Conservation (phyloP, 768 basidiomycete species). For the Mycena vulgaris region DNA sequence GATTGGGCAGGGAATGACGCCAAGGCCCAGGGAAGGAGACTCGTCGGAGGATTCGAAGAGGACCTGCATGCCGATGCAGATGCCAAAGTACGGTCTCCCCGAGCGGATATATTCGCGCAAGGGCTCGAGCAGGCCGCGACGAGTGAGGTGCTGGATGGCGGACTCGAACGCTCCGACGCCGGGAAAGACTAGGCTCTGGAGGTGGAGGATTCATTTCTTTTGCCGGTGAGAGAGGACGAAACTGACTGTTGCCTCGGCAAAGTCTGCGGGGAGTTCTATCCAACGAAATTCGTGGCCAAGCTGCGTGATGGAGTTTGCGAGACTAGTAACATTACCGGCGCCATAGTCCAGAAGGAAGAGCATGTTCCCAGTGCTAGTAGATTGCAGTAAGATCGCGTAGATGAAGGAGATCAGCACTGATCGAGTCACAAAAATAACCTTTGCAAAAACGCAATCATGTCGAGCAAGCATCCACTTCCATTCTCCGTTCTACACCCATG, state of each 20-base stretch:
- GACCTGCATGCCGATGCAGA: slow-evolving; percentile 99
- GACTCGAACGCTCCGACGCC: slow-evolving; percentile 96
- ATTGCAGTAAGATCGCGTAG: background rate
- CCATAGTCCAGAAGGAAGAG: slow-evolving; percentile 97
- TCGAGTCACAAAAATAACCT: background rate
- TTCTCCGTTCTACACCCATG: slow-evolving; percentile 52
- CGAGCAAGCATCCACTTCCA: slow-evolving; percentile 1
- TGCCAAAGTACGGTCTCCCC: slow-evolving; percentile 95
- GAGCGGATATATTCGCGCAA: slow-evolving; percentile 86
- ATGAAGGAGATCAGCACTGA: too few relatives aligned
- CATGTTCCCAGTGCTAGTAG: too few relatives aligned
- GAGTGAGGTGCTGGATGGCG: slow-evolving; percentile 83
- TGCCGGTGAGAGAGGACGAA: slow-evolving; percentile 23
- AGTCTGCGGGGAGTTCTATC: slow-evolving; percentile 87
- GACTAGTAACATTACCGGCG: slow-evolving; percentile 94
- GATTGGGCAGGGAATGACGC: slow-evolving; percentile 87
- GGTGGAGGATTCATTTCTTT: slow-evolving; percentile 24
- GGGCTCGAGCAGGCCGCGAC: slow-evolving; percentile 84
- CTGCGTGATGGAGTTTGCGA: slow-evolving; percentile 90
- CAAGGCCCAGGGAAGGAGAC: slow-evolving; percentile 82
- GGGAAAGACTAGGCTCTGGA: slow-evolving; percentile 94
- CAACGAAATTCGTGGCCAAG: slow-evolving; percentile 92
- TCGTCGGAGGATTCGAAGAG: slow-evolving; percentile 92
- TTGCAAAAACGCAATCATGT: background rate
- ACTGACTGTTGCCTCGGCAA: slow-evolving; percentile 91